Percentiles rank a stretch among this genome's conserved stretches.
These are phyloP conservation scores for Solanum hybrid DNA, from an alignment of 305 asterid species.

Conservation along the genomic window DNA sequence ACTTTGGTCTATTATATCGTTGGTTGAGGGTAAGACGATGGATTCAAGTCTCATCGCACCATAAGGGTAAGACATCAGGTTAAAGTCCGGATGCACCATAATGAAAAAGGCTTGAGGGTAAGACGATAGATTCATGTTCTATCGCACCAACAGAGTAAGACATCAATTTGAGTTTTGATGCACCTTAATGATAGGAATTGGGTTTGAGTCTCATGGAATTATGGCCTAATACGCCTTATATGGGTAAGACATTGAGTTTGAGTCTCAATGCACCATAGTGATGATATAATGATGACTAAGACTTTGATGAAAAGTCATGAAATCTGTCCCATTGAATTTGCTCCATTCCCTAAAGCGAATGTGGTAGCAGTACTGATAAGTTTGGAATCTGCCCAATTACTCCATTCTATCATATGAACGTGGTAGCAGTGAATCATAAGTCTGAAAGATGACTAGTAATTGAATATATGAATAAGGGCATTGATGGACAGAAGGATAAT, in stretches of 20 bases:
- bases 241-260: background rate
- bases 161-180: background rate
- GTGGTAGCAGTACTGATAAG: background rate
- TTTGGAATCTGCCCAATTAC: background rate
- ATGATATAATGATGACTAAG: background rate
- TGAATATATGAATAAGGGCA: background rate
- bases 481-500: no score
- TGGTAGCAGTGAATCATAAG: no score
- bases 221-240: background rate
- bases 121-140: background rate
- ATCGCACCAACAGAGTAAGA: background rate
- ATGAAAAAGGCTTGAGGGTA: background rate
- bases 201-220: background rate
- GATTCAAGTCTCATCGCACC: background rate
- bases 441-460: no score
- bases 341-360: background rate
- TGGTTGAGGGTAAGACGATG: background rate
- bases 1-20: background rate
- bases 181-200: background rate
- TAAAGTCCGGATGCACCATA: background rate
- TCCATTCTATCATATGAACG: background rate
- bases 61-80: background rate
- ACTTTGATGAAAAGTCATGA: background rate
- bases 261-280: background rate
- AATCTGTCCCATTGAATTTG: background rate